Percentiles rank a stretch among this genome's conserved stretches.
phyloP scores from a whole-genome alignment of 2,329 filamentous ascomycete genomes.

The Pseudocercospora fijiensis region DNA sequence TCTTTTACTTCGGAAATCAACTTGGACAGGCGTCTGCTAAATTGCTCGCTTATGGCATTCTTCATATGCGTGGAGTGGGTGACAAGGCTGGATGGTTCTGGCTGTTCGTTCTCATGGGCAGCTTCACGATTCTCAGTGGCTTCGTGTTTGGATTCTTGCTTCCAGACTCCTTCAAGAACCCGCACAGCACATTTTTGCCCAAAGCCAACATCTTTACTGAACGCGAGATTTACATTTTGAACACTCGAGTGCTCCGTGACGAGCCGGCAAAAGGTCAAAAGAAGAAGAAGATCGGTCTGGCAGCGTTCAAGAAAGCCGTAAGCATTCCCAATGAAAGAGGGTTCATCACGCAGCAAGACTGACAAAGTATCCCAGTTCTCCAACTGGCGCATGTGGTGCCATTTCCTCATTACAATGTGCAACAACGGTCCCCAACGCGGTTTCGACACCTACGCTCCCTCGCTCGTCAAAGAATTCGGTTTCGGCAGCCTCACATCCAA shows the following conservation, averaged over 20 bases:
- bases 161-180: slow-evolving; percentile 36
- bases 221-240: slow-evolving; percentile 35
- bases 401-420: slow-evolving; percentile 37
- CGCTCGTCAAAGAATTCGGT: slow-evolving; percentile 34
- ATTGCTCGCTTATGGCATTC: slow-evolving; percentile 47
- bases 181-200: slow-evolving; percentile 32
- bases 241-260: slow-evolving; percentile 33
- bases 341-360: background rate
- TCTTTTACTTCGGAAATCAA: slow-evolving; percentile 50
- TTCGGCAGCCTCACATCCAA: slow-evolving; percentile 35
- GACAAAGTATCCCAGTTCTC: slow-evolving; percentile 24
- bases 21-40: slow-evolving; percentile 44
- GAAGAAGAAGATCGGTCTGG: slow-evolving; percentile 34
- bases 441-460: slow-evolving; percentile 38
- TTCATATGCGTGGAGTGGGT: slow-evolving; percentile 30
- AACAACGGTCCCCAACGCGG: slow-evolving; percentile 37
- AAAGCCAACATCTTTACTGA: slow-evolving; percentile 32
- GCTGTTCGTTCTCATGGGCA: slow-evolving; percentile 36
- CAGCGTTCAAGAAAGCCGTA: slow-evolving; percentile 36
- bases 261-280: slow-evolving; percentile 36
- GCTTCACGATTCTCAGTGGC: slow-evolving; percentile 39
- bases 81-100: slow-evolving; percentile 32
- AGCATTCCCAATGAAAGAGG: slow-evolving; percentile 3
- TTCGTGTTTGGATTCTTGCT: slow-evolving; percentile 38
- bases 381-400: slow-evolving; percentile 38